Evolutionary conservation across 2,329 filamentous ascomycete genomes (phyloP).

Genomic region (Conoideocrella luteorostrata): DNA sequence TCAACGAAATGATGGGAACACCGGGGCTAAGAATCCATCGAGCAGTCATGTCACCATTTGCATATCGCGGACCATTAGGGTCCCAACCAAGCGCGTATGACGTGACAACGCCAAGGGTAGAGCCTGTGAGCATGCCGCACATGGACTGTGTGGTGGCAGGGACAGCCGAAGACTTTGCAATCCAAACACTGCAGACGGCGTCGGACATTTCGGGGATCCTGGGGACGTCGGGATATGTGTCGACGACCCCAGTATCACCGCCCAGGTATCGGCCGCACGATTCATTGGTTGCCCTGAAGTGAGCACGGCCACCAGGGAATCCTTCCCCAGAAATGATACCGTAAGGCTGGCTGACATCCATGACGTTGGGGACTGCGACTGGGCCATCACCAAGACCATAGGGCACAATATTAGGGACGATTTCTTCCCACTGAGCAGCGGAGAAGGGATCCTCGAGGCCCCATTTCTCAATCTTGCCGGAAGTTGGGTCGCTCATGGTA

Average conservation of each 20-base stretch:
- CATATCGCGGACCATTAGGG: conserved; percentile 52
- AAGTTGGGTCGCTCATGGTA: conserved; percentile 74
- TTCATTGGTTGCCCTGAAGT: conserved; percentile 69
- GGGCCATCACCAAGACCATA: conserved; percentile 77
- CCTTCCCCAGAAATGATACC: conserved; percentile 83
- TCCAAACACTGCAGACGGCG: conserved; percentile 75
- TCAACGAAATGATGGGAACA: conserved; percentile 80
- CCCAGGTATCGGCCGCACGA: conserved; percentile 70
- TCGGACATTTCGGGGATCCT: conserved; percentile 64
- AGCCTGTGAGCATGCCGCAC: conserved; percentile 76
- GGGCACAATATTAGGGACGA: conserved; percentile 63
- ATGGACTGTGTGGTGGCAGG: conserved; percentile 68
- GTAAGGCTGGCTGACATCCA: conserved; percentile 84
- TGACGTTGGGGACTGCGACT: conserved; percentile 73
- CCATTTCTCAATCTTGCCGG: conserved; percentile 73
- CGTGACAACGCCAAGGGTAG: conserved; percentile 75
- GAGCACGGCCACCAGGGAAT: conserved; percentile 72
- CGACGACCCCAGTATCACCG: conserved; percentile 51
- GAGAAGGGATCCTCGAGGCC: conserved; percentile 69
- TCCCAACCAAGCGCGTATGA: conserved; percentile 68
- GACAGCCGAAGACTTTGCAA: conserved; percentile 73
- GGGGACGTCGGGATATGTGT: conserved; percentile 68
- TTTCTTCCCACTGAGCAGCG: conserved; percentile 71
- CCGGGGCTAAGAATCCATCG: conserved; percentile 89
- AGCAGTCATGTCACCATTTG: conserved; percentile 72